Percentiles rank a stretch among this genome's conserved stretches.
These are phyloP conservation scores for Mycosarcoma mackinlayi DNA, from an alignment of 1,284 basidiomycete species.

Conservation along the genomic window DNA sequence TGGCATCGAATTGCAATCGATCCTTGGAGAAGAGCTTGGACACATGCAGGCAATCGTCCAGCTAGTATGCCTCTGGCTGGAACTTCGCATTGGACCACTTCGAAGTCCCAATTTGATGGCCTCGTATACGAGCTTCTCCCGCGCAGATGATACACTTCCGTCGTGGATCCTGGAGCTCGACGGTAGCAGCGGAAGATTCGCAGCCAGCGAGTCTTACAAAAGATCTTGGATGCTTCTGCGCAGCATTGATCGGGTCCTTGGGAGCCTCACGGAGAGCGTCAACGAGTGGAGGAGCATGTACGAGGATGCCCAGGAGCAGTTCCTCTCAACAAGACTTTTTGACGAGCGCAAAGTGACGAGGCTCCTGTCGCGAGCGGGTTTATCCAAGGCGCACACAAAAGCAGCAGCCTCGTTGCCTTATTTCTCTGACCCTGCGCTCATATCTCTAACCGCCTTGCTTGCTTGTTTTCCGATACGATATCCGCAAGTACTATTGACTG, in stretches of 20 bases:
- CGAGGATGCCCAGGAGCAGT: neutral
- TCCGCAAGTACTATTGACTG: neutral
- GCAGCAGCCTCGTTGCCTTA: neutral
- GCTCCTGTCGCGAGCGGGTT: neutral
- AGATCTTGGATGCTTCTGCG: neutral
- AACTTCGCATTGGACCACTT: slow-evolving; percentile 7
- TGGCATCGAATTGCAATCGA: slow-evolving; percentile 12
- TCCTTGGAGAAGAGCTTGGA: slow-evolving; percentile 24
- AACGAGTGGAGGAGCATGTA: slow-evolving; percentile 1
- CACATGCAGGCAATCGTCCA: slow-evolving; percentile 27
- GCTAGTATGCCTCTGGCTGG: slow-evolving; percentile 29
- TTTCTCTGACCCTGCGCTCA: slow-evolving; percentile 2
- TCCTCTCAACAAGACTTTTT: neutral
- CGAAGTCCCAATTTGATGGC: neutral
- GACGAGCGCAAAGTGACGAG: neutral
- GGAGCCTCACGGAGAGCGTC: slow-evolving; percentile 5
- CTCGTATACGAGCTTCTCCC: neutral
- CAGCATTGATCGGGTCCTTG: slow-evolving; percentile 9
- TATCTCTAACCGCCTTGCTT: slow-evolving; percentile 17
- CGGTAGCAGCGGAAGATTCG: slow-evolving; percentile 19
- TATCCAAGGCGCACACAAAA: neutral
- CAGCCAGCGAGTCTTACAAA: slow-evolving; percentile 1
- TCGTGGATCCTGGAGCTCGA: slow-evolving; percentile 23
- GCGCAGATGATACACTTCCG: neutral
- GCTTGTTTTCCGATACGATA: slow-evolving; percentile 4